These are phyloP conservation scores for Pelargonium fulgidum DNA, from an alignment of 441 rosid genomes.

Conservation along the genomic window DNA sequence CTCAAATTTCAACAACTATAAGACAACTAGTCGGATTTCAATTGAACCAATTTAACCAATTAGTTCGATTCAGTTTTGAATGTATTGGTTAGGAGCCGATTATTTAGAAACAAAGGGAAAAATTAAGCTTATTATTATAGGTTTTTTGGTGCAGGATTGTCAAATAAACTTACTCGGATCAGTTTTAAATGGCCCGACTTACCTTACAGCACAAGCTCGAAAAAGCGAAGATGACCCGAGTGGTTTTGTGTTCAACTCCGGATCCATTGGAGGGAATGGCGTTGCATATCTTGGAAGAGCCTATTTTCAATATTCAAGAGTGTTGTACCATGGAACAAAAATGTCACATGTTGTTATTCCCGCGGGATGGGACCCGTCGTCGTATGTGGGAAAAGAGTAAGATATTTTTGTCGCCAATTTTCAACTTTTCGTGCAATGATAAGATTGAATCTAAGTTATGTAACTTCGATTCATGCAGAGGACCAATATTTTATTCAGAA, in stretches of 20 bases:
- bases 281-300: not conserved
- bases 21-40: too few relatives aligned
- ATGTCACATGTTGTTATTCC: not conserved
- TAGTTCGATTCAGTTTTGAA: too few relatives aligned
- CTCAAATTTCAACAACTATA: too few relatives aligned
- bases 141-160: too few relatives aligned
- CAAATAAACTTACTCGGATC: too few relatives aligned
- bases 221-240: not conserved
- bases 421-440: too few relatives aligned
- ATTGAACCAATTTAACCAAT: too few relatives aligned
- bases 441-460: not conserved
- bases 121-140: too few relatives aligned
- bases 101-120: too few relatives aligned
- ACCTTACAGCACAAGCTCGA: not conserved
- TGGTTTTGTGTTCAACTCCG: constrained; percentile 2
- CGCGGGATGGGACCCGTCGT: not conserved
- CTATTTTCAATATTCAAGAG: not conserved
- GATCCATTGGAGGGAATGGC: not conserved
- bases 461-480: not conserved
- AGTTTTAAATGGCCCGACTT: not conserved
- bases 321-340: not conserved
- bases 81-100: too few relatives aligned
- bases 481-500: not conserved
- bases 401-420: not conserved
- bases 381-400: not conserved